phyloP scores from a whole-genome alignment of 768 basidiomycete species.

The Rhodocollybia butyracea region DNA sequence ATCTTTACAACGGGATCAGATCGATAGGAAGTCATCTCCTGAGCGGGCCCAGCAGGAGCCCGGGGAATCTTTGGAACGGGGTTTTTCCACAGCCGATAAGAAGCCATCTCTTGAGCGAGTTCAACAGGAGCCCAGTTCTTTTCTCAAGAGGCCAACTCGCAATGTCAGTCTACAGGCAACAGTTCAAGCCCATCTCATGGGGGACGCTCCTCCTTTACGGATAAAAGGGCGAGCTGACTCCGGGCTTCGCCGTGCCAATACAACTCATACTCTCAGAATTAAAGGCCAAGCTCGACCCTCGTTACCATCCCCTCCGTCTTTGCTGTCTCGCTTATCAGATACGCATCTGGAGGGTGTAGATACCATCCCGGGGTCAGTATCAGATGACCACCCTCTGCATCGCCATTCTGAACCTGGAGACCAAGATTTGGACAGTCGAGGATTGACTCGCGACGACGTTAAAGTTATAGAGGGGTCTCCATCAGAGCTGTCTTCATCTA shows the following conservation, averaged over 20 bases:
- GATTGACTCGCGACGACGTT: not conserved
- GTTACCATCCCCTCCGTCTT: conserved; percentile 3
- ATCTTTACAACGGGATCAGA: too few relatives aligned
- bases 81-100: too few relatives aligned
- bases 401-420: not conserved
- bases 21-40: too few relatives aligned
- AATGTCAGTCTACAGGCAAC: conserved; percentile 11
- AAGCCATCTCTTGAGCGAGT: too few relatives aligned
- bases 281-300: conserved; percentile 2
- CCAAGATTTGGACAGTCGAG: not conserved
- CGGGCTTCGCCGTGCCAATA: not conserved
- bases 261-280: not conserved
- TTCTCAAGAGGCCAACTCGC: not conserved
- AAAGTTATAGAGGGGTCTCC: not conserved
- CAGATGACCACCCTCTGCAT: not conserved
- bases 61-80: too few relatives aligned
- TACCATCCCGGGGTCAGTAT: not conserved
- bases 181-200: conserved; percentile 16
- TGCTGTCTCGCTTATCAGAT: conserved; percentile 1
- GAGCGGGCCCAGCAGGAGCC: too few relatives aligned
- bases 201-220: not conserved
- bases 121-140: too few relatives aligned
- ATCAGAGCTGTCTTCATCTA: not conserved
- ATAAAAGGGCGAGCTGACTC: not conserved
- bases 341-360: not conserved